Evolutionary conservation across 352 stramenopile genomes (phyloP), one percentile per base, ranked within the genome.

Genomic region (Pythium pyrilobum): DNA sequence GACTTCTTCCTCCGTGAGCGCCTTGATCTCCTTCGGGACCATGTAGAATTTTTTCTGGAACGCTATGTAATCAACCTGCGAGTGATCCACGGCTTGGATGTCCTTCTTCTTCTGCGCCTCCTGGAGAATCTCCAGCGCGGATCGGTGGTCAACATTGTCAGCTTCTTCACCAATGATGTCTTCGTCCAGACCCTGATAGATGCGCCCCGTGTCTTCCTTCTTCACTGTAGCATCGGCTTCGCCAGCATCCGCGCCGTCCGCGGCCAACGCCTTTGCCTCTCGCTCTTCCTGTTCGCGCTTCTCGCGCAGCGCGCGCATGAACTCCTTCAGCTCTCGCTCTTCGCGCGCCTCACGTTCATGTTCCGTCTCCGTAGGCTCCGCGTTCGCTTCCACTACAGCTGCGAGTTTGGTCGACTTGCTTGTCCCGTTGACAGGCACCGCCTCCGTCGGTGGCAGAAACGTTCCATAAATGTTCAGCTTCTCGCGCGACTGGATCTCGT

Each of bases 11-110:
- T 92, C 78, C 1, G 83, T 85, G 41, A 99, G 69, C 23, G 77
- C 69, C 29, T 92, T 92, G 51, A 99, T 85, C 34, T 94, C 86
- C 39, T 91, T 89, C 13, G 97, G 97, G 16, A 98, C 86, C 15
- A 99, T 91, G 62, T 99, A 99, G 31, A 99, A 96, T 63, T 99
- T 98, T 79, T 99, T 99, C 42, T 97, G 87, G 60, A 99, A 97
- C 9, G 84, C 59, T 13, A 98, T 69, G 61, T 99, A 99, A 29
- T 98, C 90, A 20, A 56, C 50, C 16, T 47, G 28, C 5, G 72
- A 79, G 67, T 99, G 97, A 69, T 99, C 96, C 7, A 99, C 94
- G 0, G 93, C 72, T 61, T 98, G 95, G 31, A 97, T 92, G 45
- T 97, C 87, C 52, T 97, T 97, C 57, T 94, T 95, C 62, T 92